Evolutionary conservation across 2,329 filamentous ascomycete species (phyloP).

Genomic region (Tolypocladium tundrense): DNA sequence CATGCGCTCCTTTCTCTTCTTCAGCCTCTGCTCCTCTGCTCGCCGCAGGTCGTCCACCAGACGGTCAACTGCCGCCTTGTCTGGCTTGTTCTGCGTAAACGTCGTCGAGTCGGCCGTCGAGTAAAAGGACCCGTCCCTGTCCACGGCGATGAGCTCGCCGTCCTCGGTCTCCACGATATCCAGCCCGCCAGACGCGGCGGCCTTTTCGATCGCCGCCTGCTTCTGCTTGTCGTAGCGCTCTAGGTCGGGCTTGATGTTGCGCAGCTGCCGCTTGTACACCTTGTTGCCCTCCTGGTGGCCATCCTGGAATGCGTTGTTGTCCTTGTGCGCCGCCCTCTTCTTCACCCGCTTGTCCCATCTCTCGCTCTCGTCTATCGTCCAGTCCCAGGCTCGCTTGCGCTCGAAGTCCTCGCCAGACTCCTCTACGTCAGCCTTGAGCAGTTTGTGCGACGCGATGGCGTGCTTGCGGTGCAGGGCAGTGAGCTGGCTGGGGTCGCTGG

Average conservation of each 20-base stretch:
- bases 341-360: conserved; percentile 84
- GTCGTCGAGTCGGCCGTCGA: conserved; percentile 74
- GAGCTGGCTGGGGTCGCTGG: conserved; percentile 67
- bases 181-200: conserved; percentile 72
- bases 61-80: conserved; percentile 77
- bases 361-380: conserved; percentile 91
- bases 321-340: conserved; percentile 71
- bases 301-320: conserved; percentile 84
- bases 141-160: conserved; percentile 87
- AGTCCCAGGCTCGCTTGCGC: conserved; percentile 96
- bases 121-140: conserved; percentile 85
- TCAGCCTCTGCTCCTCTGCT: conserved; percentile 76
- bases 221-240: conserved; percentile 84
- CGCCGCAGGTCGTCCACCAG: conserved; percentile 78
- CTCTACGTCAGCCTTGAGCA: conserved; percentile 84
- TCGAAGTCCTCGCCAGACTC: conserved; percentile 86
- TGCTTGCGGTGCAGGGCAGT: conserved; percentile 74
- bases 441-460: conserved; percentile 81
- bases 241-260: conserved; percentile 64
- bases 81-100: conserved; percentile 77
- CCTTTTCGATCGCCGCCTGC: conserved; percentile 71
- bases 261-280: conserved; percentile 85
- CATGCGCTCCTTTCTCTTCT: conserved; percentile 74
- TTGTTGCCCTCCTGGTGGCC: conserved; percentile 82
- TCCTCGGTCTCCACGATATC: conserved; percentile 95